Evolutionary conservation across 495 filamentous ascomycete genomes (phyloP).

Genomic region (Hyaloscypha finlandica): DNA sequence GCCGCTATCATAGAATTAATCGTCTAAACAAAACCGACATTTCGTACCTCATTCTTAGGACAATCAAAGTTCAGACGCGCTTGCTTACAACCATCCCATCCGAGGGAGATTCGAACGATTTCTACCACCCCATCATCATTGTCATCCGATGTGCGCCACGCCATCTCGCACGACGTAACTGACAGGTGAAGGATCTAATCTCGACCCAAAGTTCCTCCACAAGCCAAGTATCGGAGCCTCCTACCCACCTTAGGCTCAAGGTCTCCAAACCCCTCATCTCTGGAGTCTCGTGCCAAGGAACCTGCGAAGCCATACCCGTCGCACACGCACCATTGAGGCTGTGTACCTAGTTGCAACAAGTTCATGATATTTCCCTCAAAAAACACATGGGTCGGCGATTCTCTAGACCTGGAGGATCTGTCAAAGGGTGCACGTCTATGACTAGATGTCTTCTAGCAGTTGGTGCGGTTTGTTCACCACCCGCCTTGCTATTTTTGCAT

Average conservation of each 20-base stretch:
- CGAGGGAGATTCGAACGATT: background rate
- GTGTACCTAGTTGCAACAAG: slow-evolving; percentile 5
- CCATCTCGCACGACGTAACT: background rate
- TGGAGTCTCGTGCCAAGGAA: background rate
- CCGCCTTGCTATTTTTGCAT: slow-evolving; percentile 8
- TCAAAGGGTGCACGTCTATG: background rate
- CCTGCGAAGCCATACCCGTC: slow-evolving; percentile 8
- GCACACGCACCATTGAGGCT: slow-evolving; percentile 8
- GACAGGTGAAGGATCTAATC: background rate
- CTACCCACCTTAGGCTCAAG: slow-evolving; percentile 4
- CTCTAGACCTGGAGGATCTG: background rate
- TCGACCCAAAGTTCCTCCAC: background rate
- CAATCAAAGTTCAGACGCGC: slow-evolving; percentile 1
- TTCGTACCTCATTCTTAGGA: background rate
- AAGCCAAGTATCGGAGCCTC: background rate
- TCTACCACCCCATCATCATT: background rate
- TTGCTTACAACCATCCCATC: background rate
- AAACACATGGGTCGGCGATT: background rate
- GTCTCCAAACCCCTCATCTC: background rate
- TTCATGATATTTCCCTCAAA: background rate
- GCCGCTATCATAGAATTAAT: background rate
- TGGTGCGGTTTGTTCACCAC: background rate
- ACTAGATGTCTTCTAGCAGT: background rate
- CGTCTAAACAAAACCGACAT: background rate
- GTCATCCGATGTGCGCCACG: background rate